These are phyloP conservation scores for Wickerhamiella kurtzmanii DNA, from an alignment of 805 yeast species.

Conservation along the genomic window DNA sequence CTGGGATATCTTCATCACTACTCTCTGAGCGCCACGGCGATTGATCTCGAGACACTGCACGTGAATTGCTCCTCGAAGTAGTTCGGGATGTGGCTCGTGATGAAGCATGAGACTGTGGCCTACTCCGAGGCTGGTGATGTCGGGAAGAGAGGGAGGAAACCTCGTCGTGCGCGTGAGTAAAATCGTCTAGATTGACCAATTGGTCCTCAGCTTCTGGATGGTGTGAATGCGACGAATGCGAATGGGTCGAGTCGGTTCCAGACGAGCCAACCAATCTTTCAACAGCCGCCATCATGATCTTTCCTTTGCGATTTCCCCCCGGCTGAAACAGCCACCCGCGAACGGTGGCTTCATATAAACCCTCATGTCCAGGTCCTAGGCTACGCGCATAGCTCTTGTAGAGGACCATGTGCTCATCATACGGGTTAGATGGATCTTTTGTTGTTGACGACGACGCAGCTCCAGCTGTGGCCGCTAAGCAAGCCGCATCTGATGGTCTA, in stretches of 20 bases:
- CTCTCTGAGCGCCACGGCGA: no score
- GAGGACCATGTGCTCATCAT: slow-evolving; percentile 8
- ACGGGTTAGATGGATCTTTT: neutral
- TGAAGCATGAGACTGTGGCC: neutral
- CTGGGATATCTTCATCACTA: no score
- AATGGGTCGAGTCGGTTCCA: slow-evolving; percentile 10
- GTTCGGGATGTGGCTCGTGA: neutral
- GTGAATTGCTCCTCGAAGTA: neutral
- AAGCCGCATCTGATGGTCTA: neutral
- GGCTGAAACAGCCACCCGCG: slow-evolving; percentile 62
- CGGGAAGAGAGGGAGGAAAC: neutral
- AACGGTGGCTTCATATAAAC: slow-evolving; percentile 24
- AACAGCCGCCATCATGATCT: slow-evolving; percentile 33
- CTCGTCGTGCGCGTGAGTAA: neutral
- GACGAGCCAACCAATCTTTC: slow-evolving; percentile 20
- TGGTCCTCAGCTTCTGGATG: neutral
- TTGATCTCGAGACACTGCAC: no score
- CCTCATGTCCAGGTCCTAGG: slow-evolving; percentile 1
- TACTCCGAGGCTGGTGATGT: neutral
- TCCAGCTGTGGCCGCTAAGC: neutral
- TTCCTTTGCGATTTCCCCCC: slow-evolving; percentile 60
- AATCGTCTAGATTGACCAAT: slow-evolving; percentile 1
- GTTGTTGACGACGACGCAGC: neutral
- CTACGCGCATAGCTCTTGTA: slow-evolving; percentile 15
- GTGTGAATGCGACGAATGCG: neutral